phyloP scores from a whole-genome alignment of 345 rosid genomes.

The Arabis hirsuta region DNA sequence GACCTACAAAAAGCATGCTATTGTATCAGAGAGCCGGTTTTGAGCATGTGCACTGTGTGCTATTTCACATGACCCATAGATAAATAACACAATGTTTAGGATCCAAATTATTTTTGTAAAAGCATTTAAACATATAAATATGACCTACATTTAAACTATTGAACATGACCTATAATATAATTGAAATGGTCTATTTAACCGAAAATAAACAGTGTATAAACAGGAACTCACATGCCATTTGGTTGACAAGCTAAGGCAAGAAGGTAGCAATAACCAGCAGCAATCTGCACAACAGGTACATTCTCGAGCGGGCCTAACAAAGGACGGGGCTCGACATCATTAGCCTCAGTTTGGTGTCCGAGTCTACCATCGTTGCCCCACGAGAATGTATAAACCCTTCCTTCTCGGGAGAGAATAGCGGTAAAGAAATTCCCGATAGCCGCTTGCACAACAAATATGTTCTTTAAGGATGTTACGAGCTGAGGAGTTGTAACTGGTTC shows the following conservation, averaged over 20 bases:
- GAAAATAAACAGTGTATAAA: neutral
- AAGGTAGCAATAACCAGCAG: conserved; percentile 96
- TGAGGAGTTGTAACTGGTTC: conserved; percentile 69
- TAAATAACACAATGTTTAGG: neutral
- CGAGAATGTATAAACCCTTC: conserved; percentile 88
- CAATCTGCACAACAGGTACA: conserved; percentile 87
- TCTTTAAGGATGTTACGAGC: conserved; percentile 77
- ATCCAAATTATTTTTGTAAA: neutral
- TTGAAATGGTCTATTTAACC: neutral
- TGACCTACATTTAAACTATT: neutral
- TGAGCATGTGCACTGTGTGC: neutral
- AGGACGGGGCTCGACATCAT: conserved; percentile 79
- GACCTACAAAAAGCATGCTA: conserved; percentile 56
- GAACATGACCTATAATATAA: neutral
- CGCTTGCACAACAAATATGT: conserved; percentile 92
- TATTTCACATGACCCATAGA: neutral
- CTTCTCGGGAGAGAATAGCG: conserved; percentile 91
- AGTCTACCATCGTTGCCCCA: conserved; percentile 83
- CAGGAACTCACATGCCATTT: conserved; percentile 85
- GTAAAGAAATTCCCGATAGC: conserved; percentile 95
- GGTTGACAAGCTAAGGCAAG: conserved; percentile 98
- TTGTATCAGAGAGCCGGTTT: neutral
- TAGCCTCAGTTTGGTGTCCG: conserved; percentile 87
- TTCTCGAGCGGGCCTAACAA: conserved; percentile 91
- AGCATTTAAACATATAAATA: neutral